Conservation (phyloP, 2,329 filamentous ascomycete species). For the Rhexocercosporidium sp. region DNA sequence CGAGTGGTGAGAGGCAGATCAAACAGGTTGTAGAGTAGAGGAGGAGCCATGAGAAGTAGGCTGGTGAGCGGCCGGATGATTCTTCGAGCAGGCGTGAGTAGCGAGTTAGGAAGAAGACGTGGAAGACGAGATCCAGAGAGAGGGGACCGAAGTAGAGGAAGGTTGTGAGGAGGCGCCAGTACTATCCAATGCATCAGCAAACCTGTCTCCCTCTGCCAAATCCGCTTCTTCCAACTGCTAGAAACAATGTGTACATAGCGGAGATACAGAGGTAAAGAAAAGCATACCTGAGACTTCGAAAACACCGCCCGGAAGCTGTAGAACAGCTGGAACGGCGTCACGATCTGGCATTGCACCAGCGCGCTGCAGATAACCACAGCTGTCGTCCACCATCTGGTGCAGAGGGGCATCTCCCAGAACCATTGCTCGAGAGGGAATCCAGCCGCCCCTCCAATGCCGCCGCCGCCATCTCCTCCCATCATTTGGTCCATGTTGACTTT, state of each 20-base stretch:
- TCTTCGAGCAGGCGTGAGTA: constrained; percentile 96
- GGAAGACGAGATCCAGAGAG: constrained; percentile 92
- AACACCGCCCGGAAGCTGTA: constrained; percentile 95
- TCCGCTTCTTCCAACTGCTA: neutral
- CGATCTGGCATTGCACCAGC: constrained; percentile 89
- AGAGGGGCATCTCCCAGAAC: constrained; percentile 98
- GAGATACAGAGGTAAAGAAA: neutral
- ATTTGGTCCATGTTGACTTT: constrained; percentile 42
- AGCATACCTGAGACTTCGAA: constrained; percentile 81
- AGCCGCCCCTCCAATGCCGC: constrained; percentile 55
- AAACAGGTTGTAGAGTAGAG: constrained; percentile 83
- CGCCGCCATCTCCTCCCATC: constrained; percentile 41
- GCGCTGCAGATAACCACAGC: constrained; percentile 87
- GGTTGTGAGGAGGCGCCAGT: constrained; percentile 94
- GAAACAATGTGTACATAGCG: constrained; percentile 1
- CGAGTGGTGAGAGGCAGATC: constrained; percentile 80
- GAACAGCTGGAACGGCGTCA: constrained; percentile 94
- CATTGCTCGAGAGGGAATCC: constrained; percentile 88
- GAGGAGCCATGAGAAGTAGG: constrained; percentile 94
- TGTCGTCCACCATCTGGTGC: constrained; percentile 96
- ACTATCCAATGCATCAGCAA: constrained; percentile 57
- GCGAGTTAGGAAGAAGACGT: constrained; percentile 97
- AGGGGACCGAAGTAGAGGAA: constrained; percentile 98
- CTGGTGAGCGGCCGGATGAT: constrained; percentile 87
- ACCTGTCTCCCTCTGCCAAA: neutral